Conservation (phyloP, 2,329 filamentous ascomycete species). For the Chrysoporthe cubensis region DNA sequence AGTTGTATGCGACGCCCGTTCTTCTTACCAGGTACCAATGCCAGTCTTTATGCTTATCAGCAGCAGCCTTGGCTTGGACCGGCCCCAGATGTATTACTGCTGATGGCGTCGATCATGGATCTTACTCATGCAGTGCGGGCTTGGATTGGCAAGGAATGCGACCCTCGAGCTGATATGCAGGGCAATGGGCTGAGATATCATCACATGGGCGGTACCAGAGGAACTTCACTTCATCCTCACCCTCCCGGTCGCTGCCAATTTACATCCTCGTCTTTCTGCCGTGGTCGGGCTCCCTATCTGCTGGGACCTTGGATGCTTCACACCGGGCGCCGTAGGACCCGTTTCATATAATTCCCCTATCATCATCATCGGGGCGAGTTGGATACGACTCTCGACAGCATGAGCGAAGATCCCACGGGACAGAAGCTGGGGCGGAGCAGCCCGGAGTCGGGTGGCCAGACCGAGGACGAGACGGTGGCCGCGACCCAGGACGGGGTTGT, state of each 20-base stretch:
- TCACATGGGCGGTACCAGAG: background rate
- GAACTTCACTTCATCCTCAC: background rate
- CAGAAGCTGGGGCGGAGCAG: constrained; percentile 19
- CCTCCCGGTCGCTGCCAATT: background rate
- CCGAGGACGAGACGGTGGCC: constrained; percentile 40
- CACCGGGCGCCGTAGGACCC: background rate
- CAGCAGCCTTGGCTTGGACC: background rate
- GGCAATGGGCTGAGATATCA: background rate
- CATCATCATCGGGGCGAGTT: background rate
- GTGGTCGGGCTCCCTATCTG: background rate
- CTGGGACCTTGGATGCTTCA: background rate
- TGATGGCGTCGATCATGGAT: background rate
- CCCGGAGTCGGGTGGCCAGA: constrained; percentile 29
- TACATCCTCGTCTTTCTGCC: background rate
- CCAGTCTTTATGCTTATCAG: constrained; percentile 4
- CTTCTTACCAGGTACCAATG: background rate
- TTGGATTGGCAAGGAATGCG: background rate
- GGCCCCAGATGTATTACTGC: background rate
- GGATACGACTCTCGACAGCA: background rate
- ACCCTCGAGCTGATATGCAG: constrained; percentile 2
- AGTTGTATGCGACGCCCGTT: background rate
- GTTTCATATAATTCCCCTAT: background rate
- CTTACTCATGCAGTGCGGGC: background rate
- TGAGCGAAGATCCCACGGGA: constrained; percentile 28
- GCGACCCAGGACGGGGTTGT: constrained; percentile 44